Conservation (phyloP, 2,329 filamentous ascomycete species). For the Penicillium sp. region DNA sequence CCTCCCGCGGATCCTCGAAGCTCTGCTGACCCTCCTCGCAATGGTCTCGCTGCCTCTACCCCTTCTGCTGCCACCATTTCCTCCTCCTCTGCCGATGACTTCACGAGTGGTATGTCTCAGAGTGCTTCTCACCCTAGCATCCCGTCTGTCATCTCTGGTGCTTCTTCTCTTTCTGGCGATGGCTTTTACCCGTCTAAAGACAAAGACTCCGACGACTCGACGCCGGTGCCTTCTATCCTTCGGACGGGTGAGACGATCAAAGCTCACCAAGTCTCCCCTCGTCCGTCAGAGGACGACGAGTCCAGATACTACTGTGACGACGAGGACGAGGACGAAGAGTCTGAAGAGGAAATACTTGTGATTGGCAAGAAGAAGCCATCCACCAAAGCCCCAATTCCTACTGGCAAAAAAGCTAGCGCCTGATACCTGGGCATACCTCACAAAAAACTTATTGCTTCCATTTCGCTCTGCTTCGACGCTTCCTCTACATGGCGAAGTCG, state of each 20-base stretch:
- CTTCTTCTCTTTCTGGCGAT: slow-evolving; percentile 47
- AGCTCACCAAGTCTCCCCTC: slow-evolving; percentile 22
- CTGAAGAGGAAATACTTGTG: slow-evolving; percentile 44
- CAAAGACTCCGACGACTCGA: slow-evolving; percentile 28
- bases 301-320: slow-evolving; percentile 43
- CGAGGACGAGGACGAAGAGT: slow-evolving; percentile 43
- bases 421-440: neutral
- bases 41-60: slow-evolving; percentile 35
- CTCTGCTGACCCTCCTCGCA: slow-evolving; percentile 20
- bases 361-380: slow-evolving; percentile 38
- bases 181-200: slow-evolving; percentile 26
- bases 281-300: slow-evolving; percentile 38
- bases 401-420: slow-evolving; percentile 8
- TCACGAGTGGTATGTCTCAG: slow-evolving; percentile 48
- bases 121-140: slow-evolving; percentile 50
- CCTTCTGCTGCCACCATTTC: slow-evolving; percentile 49
- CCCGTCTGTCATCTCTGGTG: slow-evolving; percentile 46
- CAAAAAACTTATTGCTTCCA: neutral
- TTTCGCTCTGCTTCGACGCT: slow-evolving; percentile 6
- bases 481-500: slow-evolving; percentile 14
- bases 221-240: slow-evolving; percentile 38
- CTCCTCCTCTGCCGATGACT: slow-evolving; percentile 48
- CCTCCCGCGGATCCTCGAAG: slow-evolving; percentile 16
- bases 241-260: slow-evolving; percentile 46
- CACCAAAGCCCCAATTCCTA: slow-evolving; percentile 20